These are phyloP conservation scores for Mediolabrus comicus DNA, from an alignment of 108 stramenopile genomes.

Conservation along the genomic window DNA sequence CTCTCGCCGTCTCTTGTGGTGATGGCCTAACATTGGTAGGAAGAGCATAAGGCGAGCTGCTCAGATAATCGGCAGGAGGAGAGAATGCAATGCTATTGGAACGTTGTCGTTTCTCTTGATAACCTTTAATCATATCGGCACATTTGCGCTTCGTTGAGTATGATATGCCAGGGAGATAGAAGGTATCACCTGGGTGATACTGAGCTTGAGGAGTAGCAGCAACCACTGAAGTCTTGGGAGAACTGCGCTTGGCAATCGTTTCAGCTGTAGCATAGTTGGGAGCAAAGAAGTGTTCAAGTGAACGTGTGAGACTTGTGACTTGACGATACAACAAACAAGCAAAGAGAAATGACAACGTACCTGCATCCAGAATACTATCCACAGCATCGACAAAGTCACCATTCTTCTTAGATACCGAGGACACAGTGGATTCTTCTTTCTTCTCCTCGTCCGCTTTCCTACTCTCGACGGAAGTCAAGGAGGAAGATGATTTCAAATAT, in stretches of 20 bases:
- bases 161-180: not conserved
- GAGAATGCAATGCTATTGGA: not conserved
- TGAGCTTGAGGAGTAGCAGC: not conserved
- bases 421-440: not conserved
- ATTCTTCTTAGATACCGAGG: not conserved
- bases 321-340: not conserved
- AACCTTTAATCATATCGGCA: not conserved
- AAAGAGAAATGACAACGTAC: not conserved
- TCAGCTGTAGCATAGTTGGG: conserved; percentile 19
- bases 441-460: not conserved
- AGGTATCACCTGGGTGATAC: not conserved
- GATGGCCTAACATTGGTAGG: not conserved
- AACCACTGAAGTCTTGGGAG: conserved; percentile 8
- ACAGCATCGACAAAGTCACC: conserved; percentile 2
- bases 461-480: not conserved
- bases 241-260: conserved; percentile 19
- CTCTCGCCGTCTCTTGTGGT: not conserved
- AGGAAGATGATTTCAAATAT: too few relatives aligned
- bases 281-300: not conserved
- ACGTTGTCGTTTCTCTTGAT: not conserved
- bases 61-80: not conserved
- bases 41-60: not conserved
- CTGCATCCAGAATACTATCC: conserved; percentile 32
- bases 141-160: not conserved
- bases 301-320: not conserved